phyloP scores from a whole-genome alignment of 495 filamentous ascomycete genomes.

The Polyplosphaeria fusca region DNA sequence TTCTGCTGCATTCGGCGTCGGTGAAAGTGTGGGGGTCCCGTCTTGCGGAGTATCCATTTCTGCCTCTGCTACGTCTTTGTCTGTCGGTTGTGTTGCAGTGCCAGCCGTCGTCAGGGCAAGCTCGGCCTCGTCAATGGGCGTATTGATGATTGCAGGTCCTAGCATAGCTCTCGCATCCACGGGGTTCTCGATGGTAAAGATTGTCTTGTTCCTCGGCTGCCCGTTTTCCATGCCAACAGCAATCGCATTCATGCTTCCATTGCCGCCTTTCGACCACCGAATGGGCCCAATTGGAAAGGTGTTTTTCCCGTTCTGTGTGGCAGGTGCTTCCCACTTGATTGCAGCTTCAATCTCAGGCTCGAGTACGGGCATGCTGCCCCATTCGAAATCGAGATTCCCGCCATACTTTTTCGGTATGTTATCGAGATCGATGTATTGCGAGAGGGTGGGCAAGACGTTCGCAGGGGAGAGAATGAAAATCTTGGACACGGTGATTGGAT shows the following conservation, averaged over 20 bases:
- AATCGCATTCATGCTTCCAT: slow-evolving; percentile 37
- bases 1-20: neutral
- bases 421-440: slow-evolving; percentile 71
- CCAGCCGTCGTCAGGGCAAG: slow-evolving; percentile 26
- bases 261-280: slow-evolving; percentile 36
- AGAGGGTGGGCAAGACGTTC: slow-evolving; percentile 70
- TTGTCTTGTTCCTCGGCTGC: slow-evolving; percentile 28
- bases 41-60: neutral
- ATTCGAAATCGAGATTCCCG: slow-evolving; percentile 76
- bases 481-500: slow-evolving; percentile 87
- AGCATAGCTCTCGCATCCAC: slow-evolving; percentile 14
- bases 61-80: neutral
- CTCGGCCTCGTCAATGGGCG: slow-evolving; percentile 25
- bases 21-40: slow-evolving; percentile 12
- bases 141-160: slow-evolving; percentile 17
- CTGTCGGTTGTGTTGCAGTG: slow-evolving; percentile 31
- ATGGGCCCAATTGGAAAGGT: slow-evolving; percentile 43
- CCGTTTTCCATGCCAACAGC: slow-evolving; percentile 41
- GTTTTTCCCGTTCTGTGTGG: slow-evolving; percentile 24
- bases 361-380: slow-evolving; percentile 65
- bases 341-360: slow-evolving; percentile 52
- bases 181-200: slow-evolving; percentile 31
- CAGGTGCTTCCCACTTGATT: slow-evolving; percentile 38
- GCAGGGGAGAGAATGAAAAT: slow-evolving; percentile 76
- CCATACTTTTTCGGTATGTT: slow-evolving; percentile 84